Evolutionary conservation across 768 basidiomycete genomes (phyloP).

Genomic region (Exidia glandulosa): DNA sequence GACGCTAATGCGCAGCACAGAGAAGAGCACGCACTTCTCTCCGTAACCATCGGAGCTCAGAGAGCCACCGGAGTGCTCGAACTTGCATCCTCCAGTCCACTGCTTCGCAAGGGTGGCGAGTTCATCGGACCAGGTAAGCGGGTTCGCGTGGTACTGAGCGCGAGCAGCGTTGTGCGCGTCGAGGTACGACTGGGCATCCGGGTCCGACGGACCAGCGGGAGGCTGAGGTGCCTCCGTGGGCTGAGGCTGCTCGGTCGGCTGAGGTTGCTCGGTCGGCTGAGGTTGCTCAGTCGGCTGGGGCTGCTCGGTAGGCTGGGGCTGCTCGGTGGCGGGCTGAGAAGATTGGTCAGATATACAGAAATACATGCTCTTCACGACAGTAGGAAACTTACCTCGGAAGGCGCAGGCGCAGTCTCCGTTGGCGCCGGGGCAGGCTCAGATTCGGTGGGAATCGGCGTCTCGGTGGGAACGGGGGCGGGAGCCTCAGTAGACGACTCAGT

Average conservation of each 20-base stretch:
- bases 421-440: too few species aligned
- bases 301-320: background rate
- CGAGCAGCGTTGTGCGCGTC: constrained; percentile 39
- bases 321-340: too few species aligned
- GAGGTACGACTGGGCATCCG: constrained; percentile 22
- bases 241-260: background rate
- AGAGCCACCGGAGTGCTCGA: constrained; percentile 34
- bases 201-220: background rate
- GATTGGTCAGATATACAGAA: too few species aligned
- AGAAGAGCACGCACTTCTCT: constrained; percentile 30
- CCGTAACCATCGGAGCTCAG: constrained; percentile 29
- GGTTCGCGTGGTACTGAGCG: constrained; percentile 26
- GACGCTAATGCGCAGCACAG: too few species aligned
- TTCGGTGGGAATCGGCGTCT: background rate
- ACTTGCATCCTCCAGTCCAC: constrained; percentile 42
- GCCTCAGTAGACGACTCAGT: too few species aligned
- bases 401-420: too few species aligned
- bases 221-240: background rate
- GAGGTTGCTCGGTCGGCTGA: background rate
- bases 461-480: background rate
- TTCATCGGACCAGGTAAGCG: constrained; percentile 37
- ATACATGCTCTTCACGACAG: too few species aligned
- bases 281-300: background rate
- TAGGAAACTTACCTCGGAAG: too few species aligned
- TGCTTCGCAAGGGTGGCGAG: constrained; percentile 35